A percentile compares a stretch with the other conserved stretches of the same genome.
phyloP scores from a whole-genome alignment of 352 stramenopile species.

The Phytopythium litorale region DNA sequence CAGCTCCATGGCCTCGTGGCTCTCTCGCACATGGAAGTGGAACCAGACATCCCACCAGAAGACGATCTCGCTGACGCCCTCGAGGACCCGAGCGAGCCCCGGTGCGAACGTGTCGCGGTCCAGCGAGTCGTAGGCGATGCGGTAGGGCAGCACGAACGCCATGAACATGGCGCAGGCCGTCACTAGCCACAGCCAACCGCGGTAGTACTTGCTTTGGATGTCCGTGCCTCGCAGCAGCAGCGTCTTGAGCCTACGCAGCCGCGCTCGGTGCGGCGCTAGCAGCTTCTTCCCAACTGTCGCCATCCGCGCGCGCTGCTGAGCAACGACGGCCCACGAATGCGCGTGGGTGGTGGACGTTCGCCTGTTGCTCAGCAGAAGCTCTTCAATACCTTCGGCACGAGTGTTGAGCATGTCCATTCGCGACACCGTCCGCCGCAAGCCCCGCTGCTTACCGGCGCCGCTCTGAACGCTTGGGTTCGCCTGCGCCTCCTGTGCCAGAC shows the following conservation, averaged over 20 bases:
- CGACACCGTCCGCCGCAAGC: slow-evolving; percentile 20
- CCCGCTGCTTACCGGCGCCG: slow-evolving; percentile 11
- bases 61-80: slow-evolving; percentile 38
- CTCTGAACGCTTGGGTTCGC: slow-evolving; percentile 13
- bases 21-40: slow-evolving; percentile 49
- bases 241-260: slow-evolving; percentile 4
- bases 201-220: slow-evolving; percentile 53
- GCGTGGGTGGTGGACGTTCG: slow-evolving; percentile 9
- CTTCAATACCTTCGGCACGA: slow-evolving; percentile 43
- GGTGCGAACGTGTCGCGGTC: slow-evolving; percentile 39
- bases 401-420: slow-evolving; percentile 47
- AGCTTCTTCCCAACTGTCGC: slow-evolving; percentile 7
- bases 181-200: slow-evolving; percentile 49
- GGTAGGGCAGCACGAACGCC: slow-evolving; percentile 44
- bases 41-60: slow-evolving; percentile 61
- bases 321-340: slow-evolving; percentile 12
- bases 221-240: slow-evolving; percentile 36
- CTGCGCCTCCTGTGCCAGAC: slow-evolving; percentile 36
- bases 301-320: slow-evolving; percentile 8
- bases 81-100: slow-evolving; percentile 22
- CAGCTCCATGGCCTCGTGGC: slow-evolving; percentile 48
- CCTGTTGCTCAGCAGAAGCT: slow-evolving; percentile 33
- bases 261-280: not conserved
- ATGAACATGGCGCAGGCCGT: slow-evolving; percentile 45
- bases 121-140: slow-evolving; percentile 49